These are phyloP conservation scores for Coccinonectria pachysandricola DNA, from an alignment of 2,329 filamentous ascomycete genomes.

Conservation along the genomic window DNA sequence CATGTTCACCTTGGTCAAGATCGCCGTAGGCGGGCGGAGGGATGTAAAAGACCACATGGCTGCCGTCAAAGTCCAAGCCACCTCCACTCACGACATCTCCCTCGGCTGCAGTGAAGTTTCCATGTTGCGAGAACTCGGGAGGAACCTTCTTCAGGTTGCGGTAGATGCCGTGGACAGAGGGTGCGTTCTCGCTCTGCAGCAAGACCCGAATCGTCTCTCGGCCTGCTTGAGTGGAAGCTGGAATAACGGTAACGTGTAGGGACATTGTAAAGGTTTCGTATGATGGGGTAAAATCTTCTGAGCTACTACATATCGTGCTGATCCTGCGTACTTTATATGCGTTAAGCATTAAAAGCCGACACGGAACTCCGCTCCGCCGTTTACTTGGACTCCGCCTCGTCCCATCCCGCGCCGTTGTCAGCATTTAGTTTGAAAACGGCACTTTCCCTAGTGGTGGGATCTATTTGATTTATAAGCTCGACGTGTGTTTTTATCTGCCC, in stretches of 20 bases:
- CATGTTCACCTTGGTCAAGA: slow-evolving; percentile 14
- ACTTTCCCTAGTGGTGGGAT: too few relatives aligned
- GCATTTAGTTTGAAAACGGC: too few relatives aligned
- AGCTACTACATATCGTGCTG: too few relatives aligned
- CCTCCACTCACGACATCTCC: slow-evolving; percentile 20
- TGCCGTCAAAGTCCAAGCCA: slow-evolving; percentile 18
- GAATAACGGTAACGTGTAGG: slow-evolving; percentile 21
- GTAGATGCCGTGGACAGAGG: slow-evolving; percentile 21
- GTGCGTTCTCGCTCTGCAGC: slow-evolving; percentile 10
- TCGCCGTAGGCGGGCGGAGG: slow-evolving; percentile 22
- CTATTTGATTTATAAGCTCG: too few relatives aligned
- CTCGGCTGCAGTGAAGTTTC: slow-evolving; percentile 19
- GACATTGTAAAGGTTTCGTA: slow-evolving; percentile 13
- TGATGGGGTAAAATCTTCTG: too few relatives aligned
- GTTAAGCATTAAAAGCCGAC: too few relatives aligned
- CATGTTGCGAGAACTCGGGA: slow-evolving; percentile 16
- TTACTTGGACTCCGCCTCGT: too few relatives aligned
- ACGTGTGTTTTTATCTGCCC: too few relatives aligned
- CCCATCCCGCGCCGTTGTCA: too few relatives aligned
- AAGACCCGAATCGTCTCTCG: slow-evolving; percentile 19
- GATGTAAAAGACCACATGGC: slow-evolving; percentile 24
- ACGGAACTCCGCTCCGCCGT: too few relatives aligned
- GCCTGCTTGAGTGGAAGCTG: slow-evolving; percentile 25
- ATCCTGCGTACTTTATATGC: too few relatives aligned
- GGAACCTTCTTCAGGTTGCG: slow-evolving; percentile 20